phyloP scores from a whole-genome alignment of 2,329 filamentous ascomycete genomes.

The Esteya vermicola region DNA sequence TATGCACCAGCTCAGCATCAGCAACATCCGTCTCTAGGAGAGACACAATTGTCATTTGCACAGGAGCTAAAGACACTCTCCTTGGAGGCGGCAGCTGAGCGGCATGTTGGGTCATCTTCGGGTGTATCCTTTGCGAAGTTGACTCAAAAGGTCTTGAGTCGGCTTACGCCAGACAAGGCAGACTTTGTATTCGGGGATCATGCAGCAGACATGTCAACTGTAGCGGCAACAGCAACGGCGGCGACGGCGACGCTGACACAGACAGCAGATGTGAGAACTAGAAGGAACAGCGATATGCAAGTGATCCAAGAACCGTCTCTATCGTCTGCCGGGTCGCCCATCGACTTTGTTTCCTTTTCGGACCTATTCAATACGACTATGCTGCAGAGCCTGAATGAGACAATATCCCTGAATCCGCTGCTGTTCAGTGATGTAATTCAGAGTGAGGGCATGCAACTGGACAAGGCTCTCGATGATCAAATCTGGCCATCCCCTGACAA shows the following conservation, averaged over 20 bases:
- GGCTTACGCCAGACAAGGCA: conserved; percentile 25
- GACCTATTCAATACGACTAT: conserved; percentile 13
- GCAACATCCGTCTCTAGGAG: background rate
- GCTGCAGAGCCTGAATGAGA: conserved; percentile 13
- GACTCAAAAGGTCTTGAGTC: conserved; percentile 25
- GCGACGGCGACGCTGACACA: no score
- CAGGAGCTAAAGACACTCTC: conserved; percentile 23
- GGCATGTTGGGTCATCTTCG: conserved; percentile 27
- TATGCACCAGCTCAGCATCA: background rate
- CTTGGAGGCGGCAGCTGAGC: conserved; percentile 27
- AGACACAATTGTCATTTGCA: conserved; percentile 10
- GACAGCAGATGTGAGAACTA: background rate
- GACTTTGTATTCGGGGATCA: conserved; percentile 23
- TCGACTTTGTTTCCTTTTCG: conserved; percentile 14
- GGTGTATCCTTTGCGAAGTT: conserved; percentile 28
- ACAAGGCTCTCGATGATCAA: conserved; percentile 4
- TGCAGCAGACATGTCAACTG: background rate
- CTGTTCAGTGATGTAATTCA: conserved; percentile 18
- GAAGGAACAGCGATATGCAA: no score
- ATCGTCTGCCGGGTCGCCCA: background rate
- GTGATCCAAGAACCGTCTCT: background rate
- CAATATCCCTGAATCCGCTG: conserved; percentile 14
- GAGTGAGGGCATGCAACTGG: conserved; percentile 10
- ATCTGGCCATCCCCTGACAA: conserved; percentile 3
- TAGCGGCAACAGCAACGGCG: background rate